These are phyloP conservation scores for Vigna radiata DNA, from an alignment of 306 rosid genomes.

Conservation along the genomic window DNA sequence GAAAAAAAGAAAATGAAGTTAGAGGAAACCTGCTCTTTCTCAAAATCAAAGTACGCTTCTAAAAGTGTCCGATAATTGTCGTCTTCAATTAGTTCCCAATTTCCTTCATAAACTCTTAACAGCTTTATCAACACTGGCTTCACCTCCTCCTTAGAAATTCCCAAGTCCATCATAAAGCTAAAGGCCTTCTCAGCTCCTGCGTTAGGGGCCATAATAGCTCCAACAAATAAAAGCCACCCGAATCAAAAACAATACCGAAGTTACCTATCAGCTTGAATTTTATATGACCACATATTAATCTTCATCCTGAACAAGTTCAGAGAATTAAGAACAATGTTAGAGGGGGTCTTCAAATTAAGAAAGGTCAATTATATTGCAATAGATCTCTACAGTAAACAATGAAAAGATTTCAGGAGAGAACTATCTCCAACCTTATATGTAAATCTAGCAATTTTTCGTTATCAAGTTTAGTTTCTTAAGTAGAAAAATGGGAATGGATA, in stretches of 20 bases:
- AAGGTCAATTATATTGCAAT: background rate
- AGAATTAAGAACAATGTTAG: background rate
- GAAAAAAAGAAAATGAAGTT: background rate
- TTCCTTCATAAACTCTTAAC: conserved; percentile 46
- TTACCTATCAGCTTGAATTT: background rate
- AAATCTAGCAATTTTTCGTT: no score
- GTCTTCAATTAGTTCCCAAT: conserved; percentile 69
- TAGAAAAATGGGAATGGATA: no score
- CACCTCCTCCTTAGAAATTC: conserved; percentile 53
- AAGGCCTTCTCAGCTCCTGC: conserved; percentile 51
- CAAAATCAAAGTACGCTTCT: conserved; percentile 72
- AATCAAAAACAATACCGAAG: conserved; percentile 2
- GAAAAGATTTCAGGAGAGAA: background rate
- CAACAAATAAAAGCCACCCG: conserved; percentile 8
- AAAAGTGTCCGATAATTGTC: conserved; percentile 65
- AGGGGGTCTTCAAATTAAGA: background rate
- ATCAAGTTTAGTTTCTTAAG: no score
- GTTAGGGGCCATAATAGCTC: conserved; percentile 48
- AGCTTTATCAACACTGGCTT: conserved; percentile 59
- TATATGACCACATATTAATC: background rate
- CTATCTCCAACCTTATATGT: background rate
- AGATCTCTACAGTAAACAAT: background rate
- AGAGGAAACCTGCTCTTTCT: conserved; percentile 60
- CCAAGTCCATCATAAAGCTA: conserved; percentile 51
- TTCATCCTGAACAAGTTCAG: background rate